Conservation (phyloP, 2,329 filamentous ascomycete genomes). For the Paecilomyces fulvus region DNA sequence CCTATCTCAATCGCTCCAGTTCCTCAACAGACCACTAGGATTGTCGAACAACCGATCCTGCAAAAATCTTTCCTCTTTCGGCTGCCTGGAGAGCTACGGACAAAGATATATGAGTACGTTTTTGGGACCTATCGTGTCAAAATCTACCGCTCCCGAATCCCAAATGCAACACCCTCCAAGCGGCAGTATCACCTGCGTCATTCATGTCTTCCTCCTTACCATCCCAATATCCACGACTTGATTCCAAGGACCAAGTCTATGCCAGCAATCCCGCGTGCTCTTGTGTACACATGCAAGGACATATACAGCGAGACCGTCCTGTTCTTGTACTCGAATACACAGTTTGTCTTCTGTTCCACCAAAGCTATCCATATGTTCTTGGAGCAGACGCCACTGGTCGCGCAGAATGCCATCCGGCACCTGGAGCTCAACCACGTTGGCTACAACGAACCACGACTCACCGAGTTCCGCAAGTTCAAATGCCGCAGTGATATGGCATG, state of each 20-base stretch:
- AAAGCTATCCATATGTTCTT: conserved; percentile 16
- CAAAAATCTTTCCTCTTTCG: conserved; percentile 54
- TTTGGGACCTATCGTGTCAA: conserved; percentile 36
- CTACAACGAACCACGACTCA: conserved; percentile 15
- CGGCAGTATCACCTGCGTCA: conserved; percentile 58
- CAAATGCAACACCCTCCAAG: conserved; percentile 56
- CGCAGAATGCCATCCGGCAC: conserved; percentile 43
- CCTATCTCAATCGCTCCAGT: background rate
- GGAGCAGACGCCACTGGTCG: conserved; percentile 45
- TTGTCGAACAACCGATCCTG: background rate
- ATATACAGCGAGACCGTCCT: conserved; percentile 57
- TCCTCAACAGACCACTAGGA: background rate
- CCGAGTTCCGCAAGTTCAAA: conserved; percentile 9
- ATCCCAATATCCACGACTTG: conserved; percentile 5
- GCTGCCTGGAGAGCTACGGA: conserved; percentile 60
- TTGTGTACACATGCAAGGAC: conserved; percentile 54
- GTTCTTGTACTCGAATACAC: conserved; percentile 47
- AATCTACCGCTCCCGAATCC: conserved; percentile 26
- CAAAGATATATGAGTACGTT: conserved; percentile 59
- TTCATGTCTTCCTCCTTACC: conserved; percentile 34
- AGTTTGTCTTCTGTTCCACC: conserved; percentile 15
- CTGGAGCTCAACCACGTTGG: conserved; percentile 16
- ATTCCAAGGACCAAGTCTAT: background rate
- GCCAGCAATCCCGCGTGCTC: conserved; percentile 33
- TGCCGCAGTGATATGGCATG: conserved; percentile 13